Evolutionary conservation across 106 monocot genomes (phyloP).

Genomic region (Amphibolis antarctica): DNA sequence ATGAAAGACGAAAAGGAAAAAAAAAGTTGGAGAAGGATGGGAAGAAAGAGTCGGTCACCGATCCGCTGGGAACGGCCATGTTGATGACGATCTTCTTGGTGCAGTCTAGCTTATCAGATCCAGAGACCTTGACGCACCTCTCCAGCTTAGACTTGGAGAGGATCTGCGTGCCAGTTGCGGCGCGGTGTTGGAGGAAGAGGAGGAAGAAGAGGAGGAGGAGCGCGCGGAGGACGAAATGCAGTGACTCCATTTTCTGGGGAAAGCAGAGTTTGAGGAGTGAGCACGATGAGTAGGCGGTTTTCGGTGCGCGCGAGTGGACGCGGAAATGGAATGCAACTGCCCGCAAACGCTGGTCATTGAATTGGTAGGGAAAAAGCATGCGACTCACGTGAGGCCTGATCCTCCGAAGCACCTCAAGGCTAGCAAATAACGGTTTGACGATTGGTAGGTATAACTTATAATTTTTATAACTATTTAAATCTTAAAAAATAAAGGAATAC

Average conservation of each 20-base stretch:
- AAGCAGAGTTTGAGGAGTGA: too few relatives aligned
- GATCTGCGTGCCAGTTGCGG: conserved; percentile 33
- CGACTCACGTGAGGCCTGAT: too few relatives aligned
- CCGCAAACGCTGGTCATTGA: too few relatives aligned
- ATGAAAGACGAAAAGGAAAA: not conserved
- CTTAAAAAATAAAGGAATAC: too few relatives aligned
- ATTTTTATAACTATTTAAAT: too few relatives aligned
- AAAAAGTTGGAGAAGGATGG: not conserved
- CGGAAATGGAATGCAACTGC: too few relatives aligned
- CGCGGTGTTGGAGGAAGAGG: not conserved
- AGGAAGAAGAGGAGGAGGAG: not conserved
- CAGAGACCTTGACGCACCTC: conserved; percentile 45
- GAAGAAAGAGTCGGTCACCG: conserved; percentile 25
- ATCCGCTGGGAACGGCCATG: conserved; percentile 80
- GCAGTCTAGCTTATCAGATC: conserved; percentile 44
- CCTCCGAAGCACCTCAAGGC: too few relatives aligned
- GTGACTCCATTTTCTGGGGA: not conserved
- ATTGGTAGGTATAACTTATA: too few relatives aligned
- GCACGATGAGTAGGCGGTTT: too few relatives aligned
- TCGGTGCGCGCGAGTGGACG: too few relatives aligned
- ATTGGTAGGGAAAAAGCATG: too few relatives aligned
- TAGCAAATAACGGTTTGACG: too few relatives aligned
- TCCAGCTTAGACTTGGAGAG: conserved; percentile 81
- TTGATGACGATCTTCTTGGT: conserved; percentile 73
- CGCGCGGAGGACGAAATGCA: conserved; percentile 6